phyloP scores from a whole-genome alignment of 352 stramenopile genomes.

The Aphanomyces stellatus region DNA sequence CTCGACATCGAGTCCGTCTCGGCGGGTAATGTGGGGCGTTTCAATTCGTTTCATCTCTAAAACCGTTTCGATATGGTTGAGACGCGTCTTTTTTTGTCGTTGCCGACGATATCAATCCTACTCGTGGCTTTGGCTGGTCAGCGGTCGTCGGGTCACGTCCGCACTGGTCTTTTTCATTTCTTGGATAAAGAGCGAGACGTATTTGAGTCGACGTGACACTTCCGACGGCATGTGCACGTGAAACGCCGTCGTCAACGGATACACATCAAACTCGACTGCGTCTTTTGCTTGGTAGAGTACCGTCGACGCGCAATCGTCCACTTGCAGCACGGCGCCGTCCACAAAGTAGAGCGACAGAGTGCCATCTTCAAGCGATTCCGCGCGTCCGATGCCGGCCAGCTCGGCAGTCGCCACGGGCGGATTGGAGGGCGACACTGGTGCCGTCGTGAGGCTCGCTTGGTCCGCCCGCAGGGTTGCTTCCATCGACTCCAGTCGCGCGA shows the following conservation, averaged over 20 bases:
- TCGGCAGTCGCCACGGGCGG: not conserved
- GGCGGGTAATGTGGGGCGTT: too few species aligned
- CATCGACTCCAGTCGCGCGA: not conserved
- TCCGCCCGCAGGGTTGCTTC: not conserved
- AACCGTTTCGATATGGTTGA: too few species aligned
- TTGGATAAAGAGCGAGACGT: constrained; percentile 17
- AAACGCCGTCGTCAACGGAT: not conserved
- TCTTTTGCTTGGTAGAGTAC: not conserved
- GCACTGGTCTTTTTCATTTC: constrained; percentile 16
- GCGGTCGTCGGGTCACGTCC: too few species aligned
- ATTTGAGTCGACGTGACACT: constrained; percentile 15
- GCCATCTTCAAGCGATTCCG: constrained; percentile 15
- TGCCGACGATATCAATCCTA: too few species aligned
- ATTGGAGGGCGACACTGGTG: not conserved
- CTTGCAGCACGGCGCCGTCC: constrained; percentile 3
- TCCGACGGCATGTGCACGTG: not conserved
- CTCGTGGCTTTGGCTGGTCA: too few species aligned
- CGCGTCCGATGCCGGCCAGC: constrained; percentile 1
- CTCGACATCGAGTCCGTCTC: too few species aligned
- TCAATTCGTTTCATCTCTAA: too few species aligned
- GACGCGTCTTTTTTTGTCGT: too few species aligned
- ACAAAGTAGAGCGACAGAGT: constrained; percentile 14
- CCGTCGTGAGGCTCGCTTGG: not conserved
- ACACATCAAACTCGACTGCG: not conserved
- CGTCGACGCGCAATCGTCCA: constrained; percentile 10